phyloP scores from a whole-genome alignment of 179 eudicot genomes.

The Gypsophila paniculata region DNA sequence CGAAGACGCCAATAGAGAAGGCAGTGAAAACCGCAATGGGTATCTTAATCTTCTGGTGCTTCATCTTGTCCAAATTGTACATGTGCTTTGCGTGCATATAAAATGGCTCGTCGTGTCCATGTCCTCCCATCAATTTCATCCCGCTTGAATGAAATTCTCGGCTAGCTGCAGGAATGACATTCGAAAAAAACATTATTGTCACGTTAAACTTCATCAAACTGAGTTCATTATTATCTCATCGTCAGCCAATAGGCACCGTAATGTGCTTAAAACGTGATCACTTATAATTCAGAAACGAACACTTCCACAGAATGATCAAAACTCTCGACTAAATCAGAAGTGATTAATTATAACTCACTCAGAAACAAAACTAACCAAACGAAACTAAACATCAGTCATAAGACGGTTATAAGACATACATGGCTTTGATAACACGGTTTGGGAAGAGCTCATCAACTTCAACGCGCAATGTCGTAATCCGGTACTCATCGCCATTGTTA shows the following conservation, averaged over 20 bases:
- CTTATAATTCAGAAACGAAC: too few relatives aligned
- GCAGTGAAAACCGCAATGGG: constrained; percentile 59
- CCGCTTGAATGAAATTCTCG: constrained; percentile 78
- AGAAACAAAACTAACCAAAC: too few relatives aligned
- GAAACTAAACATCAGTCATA: constrained; percentile 15
- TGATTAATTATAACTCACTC: not conserved
- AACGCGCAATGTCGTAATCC: constrained; percentile 59
- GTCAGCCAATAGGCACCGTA: too few relatives aligned
- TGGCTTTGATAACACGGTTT: constrained; percentile 47
- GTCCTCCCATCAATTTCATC: constrained; percentile 75
- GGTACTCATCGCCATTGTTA: constrained; percentile 66
- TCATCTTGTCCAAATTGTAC: constrained; percentile 98
- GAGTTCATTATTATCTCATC: too few relatives aligned
- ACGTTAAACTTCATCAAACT: not conserved
- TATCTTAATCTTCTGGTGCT: constrained; percentile 58
- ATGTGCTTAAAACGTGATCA: too few relatives aligned
- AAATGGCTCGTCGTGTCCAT: constrained; percentile 67
- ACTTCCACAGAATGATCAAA: not conserved
- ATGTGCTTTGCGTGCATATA: constrained; percentile 93
- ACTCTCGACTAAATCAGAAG: not conserved
- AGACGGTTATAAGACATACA: constrained; percentile 31
- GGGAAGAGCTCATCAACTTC: constrained; percentile 47
- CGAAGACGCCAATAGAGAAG: constrained; percentile 69
- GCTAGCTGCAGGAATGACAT: constrained; percentile 36
- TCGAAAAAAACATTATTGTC: not conserved